Conservation (phyloP, 768 basidiomycete species). For the Neoboletus brunneissimus region DNA sequence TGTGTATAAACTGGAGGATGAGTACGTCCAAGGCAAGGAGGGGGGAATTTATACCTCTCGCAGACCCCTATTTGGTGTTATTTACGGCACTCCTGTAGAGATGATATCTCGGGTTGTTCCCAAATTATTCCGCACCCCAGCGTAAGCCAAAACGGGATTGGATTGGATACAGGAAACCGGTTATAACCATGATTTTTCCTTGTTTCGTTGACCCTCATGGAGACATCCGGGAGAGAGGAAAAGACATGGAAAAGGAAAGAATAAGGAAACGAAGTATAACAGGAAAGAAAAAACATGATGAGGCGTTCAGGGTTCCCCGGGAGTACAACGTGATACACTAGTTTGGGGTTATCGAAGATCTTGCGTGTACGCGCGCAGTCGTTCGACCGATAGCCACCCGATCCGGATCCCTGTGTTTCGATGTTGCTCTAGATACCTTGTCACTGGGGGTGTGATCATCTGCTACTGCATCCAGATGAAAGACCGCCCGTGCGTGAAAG, state of each 20-base stretch:
- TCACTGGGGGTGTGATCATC: background rate
- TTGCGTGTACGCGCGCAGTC: background rate
- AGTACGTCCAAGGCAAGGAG: background rate
- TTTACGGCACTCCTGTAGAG: background rate
- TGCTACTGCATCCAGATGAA: background rate
- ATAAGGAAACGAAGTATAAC: background rate
- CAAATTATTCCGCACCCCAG: background rate
- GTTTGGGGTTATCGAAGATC: background rate
- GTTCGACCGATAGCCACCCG: background rate
- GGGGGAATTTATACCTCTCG: background rate
- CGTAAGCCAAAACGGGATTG: background rate
- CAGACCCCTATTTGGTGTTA: constrained; percentile 1
- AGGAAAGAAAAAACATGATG: background rate
- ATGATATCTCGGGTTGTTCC: background rate
- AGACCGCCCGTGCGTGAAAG: background rate
- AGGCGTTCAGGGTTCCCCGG: background rate
- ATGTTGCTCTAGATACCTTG: too few species aligned
- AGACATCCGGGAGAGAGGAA: background rate
- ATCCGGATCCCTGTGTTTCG: background rate
- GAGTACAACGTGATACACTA: background rate
- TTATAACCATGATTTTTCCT: too few species aligned
- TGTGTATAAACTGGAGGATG: background rate
- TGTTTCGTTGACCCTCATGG: background rate
- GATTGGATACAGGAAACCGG: background rate
- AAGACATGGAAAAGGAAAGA: background rate